Base-by-base conservation (phyloP, 352 stramenopile species). In the Pythium oligandrum region DNA sequence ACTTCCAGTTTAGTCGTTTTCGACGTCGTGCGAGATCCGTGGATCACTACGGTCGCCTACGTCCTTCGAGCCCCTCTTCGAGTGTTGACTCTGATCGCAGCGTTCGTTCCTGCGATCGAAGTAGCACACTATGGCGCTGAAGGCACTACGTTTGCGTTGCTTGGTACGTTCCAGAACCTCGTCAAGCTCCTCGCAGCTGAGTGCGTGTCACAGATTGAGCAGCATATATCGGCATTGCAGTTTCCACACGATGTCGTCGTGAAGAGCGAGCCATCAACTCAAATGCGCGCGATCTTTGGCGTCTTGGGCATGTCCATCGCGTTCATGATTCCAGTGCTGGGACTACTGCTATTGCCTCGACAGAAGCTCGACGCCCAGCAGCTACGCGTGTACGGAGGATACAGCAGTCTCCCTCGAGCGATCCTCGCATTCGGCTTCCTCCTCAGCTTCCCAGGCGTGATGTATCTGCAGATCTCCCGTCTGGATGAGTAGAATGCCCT, bases 301-400 rank as follows among this genome's bases (percentile, higher is more conserved):
- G 36, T 69, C 9, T 8, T 69, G 6, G 51, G 53, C 5, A 40
- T 62, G 44, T 57, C 48, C 6, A 3, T 37, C 2, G 32, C 62
- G 38, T 55, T 64, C 40, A 50, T 77, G 26, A 44, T 73, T 9
- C 55, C 55, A 3, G 8, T 73, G 4, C 6, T 56, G 0, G 61
- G 61, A 12, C 52, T 78, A 4, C 12, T 64, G 34, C 45, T 69
- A 53, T 36, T 75, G 38, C 72, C 72, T 6, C 57, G 55, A 4
- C 69, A 82, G 47, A 78, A 77, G 52, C 66, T 75, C 0, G 66
- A 76, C 42, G 69, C 69, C 3, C 72, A 82, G 61, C 72, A 78
- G 56, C 53, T 70, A 4, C 72, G 72, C 17, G 51, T 75, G 12
- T 73, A 77, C 51, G 72, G 69, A n/a, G 69, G 69, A n/a, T 79